These are phyloP conservation scores for Bretziella fagacearum DNA, from an alignment of 2,329 filamentous ascomycete species.

Conservation along the genomic window DNA sequence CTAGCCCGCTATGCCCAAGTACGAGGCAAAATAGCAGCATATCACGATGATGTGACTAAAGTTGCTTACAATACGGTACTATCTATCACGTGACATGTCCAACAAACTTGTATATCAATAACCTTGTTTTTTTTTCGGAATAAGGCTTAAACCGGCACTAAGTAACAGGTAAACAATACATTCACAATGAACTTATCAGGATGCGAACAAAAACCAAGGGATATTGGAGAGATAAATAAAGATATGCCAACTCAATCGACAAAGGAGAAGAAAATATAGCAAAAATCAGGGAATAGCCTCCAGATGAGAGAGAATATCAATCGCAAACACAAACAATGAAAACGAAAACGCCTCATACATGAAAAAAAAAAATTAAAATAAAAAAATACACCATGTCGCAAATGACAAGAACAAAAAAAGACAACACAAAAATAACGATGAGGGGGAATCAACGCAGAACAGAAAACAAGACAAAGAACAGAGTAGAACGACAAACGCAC, in stretches of 20 bases:
- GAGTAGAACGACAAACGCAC: conserved; percentile 15
- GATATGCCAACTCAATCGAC: not conserved
- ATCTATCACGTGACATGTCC: not conserved
- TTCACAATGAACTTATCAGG: not conserved
- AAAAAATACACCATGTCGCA: conserved; percentile 1
- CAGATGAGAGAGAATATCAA: not conserved
- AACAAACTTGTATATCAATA: too few species aligned
- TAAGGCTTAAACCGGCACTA: not conserved
- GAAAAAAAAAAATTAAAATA: not conserved
- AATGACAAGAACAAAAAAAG: conserved; percentile 1
- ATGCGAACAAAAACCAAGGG: not conserved
- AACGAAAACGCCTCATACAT: conserved; percentile 1
- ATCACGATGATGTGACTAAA: not conserved
- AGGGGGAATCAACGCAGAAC: conserved; percentile 5
- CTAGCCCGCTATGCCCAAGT: too few species aligned
- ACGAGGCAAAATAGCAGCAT: not conserved
- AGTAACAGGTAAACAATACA: not conserved
- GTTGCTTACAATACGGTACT: not conserved
- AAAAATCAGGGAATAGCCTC: too few species aligned
- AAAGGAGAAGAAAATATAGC: not conserved
- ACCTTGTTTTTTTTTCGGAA: not conserved
- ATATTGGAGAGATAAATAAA: not conserved
- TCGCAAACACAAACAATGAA: not conserved
- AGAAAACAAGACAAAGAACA: conserved; percentile 9
- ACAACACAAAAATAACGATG: conserved; percentile 6